Conservation (phyloP, 2,329 filamentous ascomycete genomes). For the Verticillium longisporum region DNA sequence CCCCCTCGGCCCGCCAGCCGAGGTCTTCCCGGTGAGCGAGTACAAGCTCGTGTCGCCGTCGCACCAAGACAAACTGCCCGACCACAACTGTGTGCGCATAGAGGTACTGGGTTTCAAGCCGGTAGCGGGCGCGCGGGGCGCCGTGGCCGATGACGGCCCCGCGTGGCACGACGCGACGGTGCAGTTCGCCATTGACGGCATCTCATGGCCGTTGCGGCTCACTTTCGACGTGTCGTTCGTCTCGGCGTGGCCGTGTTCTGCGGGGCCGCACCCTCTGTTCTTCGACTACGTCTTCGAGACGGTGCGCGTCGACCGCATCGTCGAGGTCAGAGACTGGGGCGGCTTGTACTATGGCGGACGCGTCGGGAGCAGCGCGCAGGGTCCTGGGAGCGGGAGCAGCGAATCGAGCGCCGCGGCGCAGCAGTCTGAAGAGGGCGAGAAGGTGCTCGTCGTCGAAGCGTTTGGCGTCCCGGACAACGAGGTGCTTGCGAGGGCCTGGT, state of each 20-base stretch:
- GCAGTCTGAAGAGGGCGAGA: constrained; percentile 46
- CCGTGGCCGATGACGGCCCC: constrained; percentile 22
- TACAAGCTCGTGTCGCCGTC: constrained; percentile 57
- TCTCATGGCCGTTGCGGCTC: constrained; percentile 57
- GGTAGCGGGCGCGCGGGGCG: constrained; percentile 18
- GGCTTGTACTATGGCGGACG: constrained; percentile 24
- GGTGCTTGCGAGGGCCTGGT: constrained; percentile 71
- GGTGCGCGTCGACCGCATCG: constrained; percentile 57
- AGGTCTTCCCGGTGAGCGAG: constrained; percentile 58
- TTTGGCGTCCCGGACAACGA: constrained; percentile 70
- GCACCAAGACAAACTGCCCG: constrained; percentile 42
- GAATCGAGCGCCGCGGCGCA: not conserved
- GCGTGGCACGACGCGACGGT: constrained; percentile 53
- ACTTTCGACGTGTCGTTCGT: constrained; percentile 61
- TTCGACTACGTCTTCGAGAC: constrained; percentile 60
- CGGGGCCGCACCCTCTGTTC: constrained; percentile 63
- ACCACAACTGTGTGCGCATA: constrained; percentile 59
- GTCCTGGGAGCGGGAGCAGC: not conserved
- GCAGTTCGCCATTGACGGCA: constrained; percentile 57
- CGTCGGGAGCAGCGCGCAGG: constrained; percentile 8
- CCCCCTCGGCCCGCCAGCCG: constrained; percentile 57
- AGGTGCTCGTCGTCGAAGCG: constrained; percentile 65
- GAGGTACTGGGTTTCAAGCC: constrained; percentile 58
- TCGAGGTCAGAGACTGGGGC: constrained; percentile 61
- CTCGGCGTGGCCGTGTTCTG: constrained; percentile 56